phyloP scores from a whole-genome alignment of 2,329 filamentous ascomycete genomes.

The Talaromyces sp. region DNA sequence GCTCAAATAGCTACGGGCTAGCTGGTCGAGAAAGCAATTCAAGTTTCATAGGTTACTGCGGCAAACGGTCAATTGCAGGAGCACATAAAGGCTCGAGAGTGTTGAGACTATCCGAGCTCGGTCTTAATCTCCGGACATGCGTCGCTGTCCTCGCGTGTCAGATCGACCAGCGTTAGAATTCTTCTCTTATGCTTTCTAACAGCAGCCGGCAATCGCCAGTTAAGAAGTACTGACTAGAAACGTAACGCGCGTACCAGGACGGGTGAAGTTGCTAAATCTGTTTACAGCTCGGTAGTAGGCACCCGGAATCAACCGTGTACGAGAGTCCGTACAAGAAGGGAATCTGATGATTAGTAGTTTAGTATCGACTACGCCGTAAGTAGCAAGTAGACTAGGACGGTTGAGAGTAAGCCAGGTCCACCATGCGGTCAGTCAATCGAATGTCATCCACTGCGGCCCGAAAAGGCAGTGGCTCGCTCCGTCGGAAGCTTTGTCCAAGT shows the following conservation, averaged over 20 bases:
- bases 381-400: slow-evolving; percentile 1
- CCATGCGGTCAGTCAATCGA: slow-evolving; percentile 11
- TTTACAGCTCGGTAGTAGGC: not conserved
- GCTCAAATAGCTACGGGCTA: not conserved
- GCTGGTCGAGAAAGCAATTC: slow-evolving; percentile 1
- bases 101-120: not conserved
- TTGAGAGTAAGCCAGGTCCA: slow-evolving; percentile 11
- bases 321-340: not conserved
- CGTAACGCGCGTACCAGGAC: not conserved
- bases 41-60: slow-evolving; percentile 4
- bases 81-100: not conserved
- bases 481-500: slow-evolving; percentile 16
- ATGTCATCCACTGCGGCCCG: slow-evolving; percentile 13
- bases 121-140: not conserved
- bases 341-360: not conserved
- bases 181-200: not conserved
- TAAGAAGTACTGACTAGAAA: not conserved
- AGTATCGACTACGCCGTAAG: not conserved
- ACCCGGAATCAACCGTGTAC: not conserved
- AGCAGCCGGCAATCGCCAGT: not conserved
- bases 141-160: not conserved
- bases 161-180: not conserved
- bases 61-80: slow-evolving; percentile 1
- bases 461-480: slow-evolving; percentile 16
- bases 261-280: not conserved